These are phyloP conservation scores for Microthyrium microscopicum DNA, from an alignment of 2,329 filamentous ascomycete species.

Conservation along the genomic window DNA sequence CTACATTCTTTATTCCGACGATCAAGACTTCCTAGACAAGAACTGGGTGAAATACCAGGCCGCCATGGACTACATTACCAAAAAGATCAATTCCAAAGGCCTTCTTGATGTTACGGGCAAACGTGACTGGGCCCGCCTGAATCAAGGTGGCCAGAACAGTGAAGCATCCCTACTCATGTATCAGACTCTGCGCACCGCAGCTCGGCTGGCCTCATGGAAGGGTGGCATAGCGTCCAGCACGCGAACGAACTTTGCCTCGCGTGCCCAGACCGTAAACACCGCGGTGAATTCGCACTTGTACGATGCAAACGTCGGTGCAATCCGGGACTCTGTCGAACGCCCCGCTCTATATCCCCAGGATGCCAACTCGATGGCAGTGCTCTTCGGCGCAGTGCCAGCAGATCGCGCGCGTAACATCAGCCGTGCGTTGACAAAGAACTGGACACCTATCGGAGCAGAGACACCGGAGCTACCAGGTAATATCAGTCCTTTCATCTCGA, in stretches of 20 bases:
- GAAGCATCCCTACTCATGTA: conserved; percentile 38
- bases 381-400: conserved; percentile 28
- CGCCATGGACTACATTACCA: conserved; percentile 30
- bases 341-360: conserved; percentile 31
- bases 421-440: conserved; percentile 30
- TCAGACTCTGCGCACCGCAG: conserved; percentile 17
- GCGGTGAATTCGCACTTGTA: conserved; percentile 16
- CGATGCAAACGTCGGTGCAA: conserved; percentile 16
- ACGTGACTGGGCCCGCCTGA: conserved; percentile 35
- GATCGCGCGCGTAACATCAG: conserved; percentile 26
- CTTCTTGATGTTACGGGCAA: conserved; percentile 32
- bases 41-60: conserved; percentile 33
- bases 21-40: conserved; percentile 28
- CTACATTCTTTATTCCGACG: conserved; percentile 39
- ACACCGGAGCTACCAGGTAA: conserved; percentile 41
- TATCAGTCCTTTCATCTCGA: conserved; percentile 41
- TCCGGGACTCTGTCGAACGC: conserved; percentile 22
- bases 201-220: conserved; percentile 15
- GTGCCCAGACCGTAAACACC: conserved; percentile 11
- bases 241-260: conserved; percentile 10
- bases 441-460: conserved; percentile 38
- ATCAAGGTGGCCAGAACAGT: conserved; percentile 33
- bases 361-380: conserved; percentile 37
- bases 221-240: conserved; percentile 13
- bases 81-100: conserved; percentile 27